Conservation (phyloP, 2,329 filamentous ascomycete genomes). For the Oidium heveae region DNA sequence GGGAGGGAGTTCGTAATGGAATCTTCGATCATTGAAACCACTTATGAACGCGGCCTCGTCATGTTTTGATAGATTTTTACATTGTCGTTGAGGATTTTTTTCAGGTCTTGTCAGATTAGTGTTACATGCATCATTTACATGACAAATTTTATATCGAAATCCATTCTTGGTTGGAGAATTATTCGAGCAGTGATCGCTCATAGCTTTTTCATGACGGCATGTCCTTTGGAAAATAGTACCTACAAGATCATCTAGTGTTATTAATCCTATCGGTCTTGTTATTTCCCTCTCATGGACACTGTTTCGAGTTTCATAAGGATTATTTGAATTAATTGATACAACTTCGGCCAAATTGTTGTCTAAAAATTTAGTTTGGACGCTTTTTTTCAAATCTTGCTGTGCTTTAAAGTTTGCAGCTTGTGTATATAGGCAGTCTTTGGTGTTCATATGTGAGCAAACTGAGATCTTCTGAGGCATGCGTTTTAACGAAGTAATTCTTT, state of each 20-base stretch:
- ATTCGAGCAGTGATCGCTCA: neutral
- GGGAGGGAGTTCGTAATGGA: neutral
- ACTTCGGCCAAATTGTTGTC: neutral
- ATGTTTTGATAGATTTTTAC: neutral
- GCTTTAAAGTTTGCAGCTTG: neutral
- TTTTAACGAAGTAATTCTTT: neutral
- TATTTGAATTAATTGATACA: neutral
- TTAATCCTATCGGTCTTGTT: slow-evolving; percentile 10
- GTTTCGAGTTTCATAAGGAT: neutral
- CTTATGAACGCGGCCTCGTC: neutral
- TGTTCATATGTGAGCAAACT: neutral
- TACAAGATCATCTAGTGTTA: slow-evolving; percentile 11
- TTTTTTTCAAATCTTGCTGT: neutral
- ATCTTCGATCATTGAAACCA: neutral
- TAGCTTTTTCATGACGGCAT: slow-evolving; percentile 8
- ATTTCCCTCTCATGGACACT: slow-evolving; percentile 3
- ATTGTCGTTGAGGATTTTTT: neutral
- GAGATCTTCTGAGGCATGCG: neutral
- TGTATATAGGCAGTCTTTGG: neutral
- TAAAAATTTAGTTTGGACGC: neutral
- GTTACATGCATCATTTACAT: neutral
- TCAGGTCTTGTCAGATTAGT: neutral
- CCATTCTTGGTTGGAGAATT: neutral
- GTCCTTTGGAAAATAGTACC: slow-evolving; percentile 9
- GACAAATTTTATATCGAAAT: neutral